Conservation (phyloP, 805 yeast species). For the Wickerhamiella sorbophila region DNA sequence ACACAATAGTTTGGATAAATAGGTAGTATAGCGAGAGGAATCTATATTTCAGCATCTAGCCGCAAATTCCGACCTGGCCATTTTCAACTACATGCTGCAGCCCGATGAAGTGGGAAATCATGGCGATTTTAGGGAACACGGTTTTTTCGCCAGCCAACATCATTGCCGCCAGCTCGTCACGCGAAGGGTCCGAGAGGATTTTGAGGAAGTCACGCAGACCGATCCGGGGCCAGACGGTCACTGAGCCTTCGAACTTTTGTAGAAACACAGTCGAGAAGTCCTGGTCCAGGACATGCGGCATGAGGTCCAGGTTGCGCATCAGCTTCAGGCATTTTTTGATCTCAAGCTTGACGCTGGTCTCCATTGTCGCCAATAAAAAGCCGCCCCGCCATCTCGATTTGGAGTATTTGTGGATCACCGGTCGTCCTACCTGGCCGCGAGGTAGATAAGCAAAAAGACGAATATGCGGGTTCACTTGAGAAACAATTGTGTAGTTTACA, state of each 20-base stretch:
- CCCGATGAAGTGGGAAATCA: constrained; percentile 46
- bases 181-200: constrained; percentile 55
- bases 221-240: constrained; percentile 64
- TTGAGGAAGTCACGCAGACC: constrained; percentile 43
- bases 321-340: constrained; percentile 65
- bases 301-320: constrained; percentile 46
- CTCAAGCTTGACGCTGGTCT: constrained; percentile 56
- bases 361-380: constrained; percentile 55
- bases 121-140: constrained; percentile 50
- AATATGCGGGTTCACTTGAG: constrained; percentile 76
- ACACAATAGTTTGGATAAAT: neutral
- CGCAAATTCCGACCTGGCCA: neutral
- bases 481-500: constrained; percentile 60
- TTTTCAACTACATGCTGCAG: constrained; percentile 32
- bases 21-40: neutral
- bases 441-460: constrained; percentile 64
- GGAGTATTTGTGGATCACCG: constrained; percentile 42
- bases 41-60: neutral
- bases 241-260: constrained; percentile 60
- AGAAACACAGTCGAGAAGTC: constrained; percentile 72
- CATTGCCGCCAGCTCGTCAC: constrained; percentile 39
- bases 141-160: constrained; percentile 49
- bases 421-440: constrained; percentile 67
- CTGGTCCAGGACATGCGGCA: constrained; percentile 55
- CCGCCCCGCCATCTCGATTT: constrained; percentile 61